phyloP scores from a whole-genome alignment of 352 stramenopile species.

The Phytophthora syringae region DNA sequence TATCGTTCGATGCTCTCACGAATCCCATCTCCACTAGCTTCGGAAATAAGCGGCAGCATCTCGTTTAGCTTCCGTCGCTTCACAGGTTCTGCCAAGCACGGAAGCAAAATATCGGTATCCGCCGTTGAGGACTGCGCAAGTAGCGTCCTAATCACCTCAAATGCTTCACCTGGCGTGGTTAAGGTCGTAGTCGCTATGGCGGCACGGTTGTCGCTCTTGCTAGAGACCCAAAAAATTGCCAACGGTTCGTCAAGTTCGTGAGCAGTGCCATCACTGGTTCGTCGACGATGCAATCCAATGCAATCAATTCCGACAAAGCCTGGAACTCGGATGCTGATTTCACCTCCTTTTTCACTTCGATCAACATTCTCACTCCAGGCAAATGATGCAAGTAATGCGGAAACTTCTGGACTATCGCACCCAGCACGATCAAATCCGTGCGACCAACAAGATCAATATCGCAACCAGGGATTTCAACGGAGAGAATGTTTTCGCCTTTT shows the following conservation, averaged over 20 bases:
- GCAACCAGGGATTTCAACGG: constrained; percentile 33
- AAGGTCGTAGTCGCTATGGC: constrained; percentile 33
- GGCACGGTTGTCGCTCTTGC: constrained; percentile 23
- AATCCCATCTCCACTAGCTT: not conserved
- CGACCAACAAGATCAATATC: constrained; percentile 44
- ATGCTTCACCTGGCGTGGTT: constrained; percentile 26
- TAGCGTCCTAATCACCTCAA: constrained; percentile 42
- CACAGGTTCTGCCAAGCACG: constrained; percentile 35
- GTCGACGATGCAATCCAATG: constrained; percentile 43
- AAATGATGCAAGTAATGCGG: constrained; percentile 21
- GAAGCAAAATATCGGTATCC: constrained; percentile 41
- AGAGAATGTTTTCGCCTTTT: constrained; percentile 38
- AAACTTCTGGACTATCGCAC: constrained; percentile 27
- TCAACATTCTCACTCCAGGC: constrained; percentile 54
- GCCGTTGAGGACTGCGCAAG: constrained; percentile 30
- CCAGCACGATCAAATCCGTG: constrained; percentile 52
- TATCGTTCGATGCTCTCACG: not conserved
- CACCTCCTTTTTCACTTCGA: constrained; percentile 53
- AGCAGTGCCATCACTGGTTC: constrained; percentile 53
- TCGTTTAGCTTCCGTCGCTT: constrained; percentile 46
- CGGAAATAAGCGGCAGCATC: not conserved
- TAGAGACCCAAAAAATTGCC: constrained; percentile 57
- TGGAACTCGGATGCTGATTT: constrained; percentile 38
- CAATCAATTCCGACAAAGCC: constrained; percentile 50
- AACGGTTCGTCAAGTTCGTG: constrained; percentile 44